Evolutionary conservation across 2,329 filamentous ascomycete genomes (phyloP), one percentile per base, ranked within the genome.

Genomic region (Epichloe baconii): DNA sequence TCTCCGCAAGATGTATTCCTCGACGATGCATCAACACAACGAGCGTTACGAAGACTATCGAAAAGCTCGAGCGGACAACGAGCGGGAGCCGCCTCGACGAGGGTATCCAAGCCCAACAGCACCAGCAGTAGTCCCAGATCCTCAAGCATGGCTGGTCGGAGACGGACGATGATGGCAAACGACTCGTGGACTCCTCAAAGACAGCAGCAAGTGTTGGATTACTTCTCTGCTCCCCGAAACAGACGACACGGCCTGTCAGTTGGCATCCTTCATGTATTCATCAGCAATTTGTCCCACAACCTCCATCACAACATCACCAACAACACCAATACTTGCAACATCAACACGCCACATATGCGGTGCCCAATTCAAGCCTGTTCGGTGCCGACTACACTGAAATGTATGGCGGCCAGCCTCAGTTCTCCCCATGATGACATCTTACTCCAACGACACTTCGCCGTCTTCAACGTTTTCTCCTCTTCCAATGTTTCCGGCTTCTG

Each of bases 101-200:
- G 82, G 54, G 71, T 87, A 40, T 68, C 68, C 51, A 87, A 87
- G 65, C 80, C 82, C 14, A 77, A 70, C 56, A 86, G 82, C 65
- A 76, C 82, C 56, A 85, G 73, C 70, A 86, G 79, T 66, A 87
- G 84, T 64, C 84, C 83, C 14, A 74, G 80, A 58, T 71, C 73
- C 4, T 69, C 72, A n/a, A 62, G 66, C 17, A 64, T 70, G 56
- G 67, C 74, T 57, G 67, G 69, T 52, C 70, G 78, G 57, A 73
- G 80, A 61, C 78, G 75, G 62, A 81, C 78, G 2, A 63, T 79
- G 54, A 73, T 80, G 64, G 71, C 75, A 61, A 72, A 80, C 55
- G 49, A 51, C 17, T 62, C 64, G 53, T 67, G 64, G 56, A 64
- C 73, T 53, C 69, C 67, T 54, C 68, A 66, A 53, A 69, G 72